phyloP scores from a whole-genome alignment of 768 basidiomycete genomes.

The Mycena leptocephala region DNA sequence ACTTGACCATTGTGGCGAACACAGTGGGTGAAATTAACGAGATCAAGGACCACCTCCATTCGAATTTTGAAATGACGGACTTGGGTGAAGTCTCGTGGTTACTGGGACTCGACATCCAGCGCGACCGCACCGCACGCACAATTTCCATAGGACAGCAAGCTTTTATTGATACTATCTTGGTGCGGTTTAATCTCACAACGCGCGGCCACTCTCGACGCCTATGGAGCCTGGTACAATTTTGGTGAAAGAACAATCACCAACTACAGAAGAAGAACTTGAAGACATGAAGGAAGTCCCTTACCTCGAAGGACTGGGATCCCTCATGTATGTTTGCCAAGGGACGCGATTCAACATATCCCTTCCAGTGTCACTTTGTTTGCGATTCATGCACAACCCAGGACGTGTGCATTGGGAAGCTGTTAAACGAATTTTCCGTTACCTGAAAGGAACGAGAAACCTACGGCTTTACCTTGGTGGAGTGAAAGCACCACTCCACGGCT shows the following conservation, averaged over 20 bases:
- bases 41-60: neutral
- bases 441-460: constrained; percentile 29
- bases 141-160: constrained; percentile 35
- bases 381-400: constrained; percentile 32
- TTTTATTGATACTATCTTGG: constrained; percentile 49
- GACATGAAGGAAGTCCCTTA: neutral
- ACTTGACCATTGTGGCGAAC: neutral
- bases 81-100: constrained; percentile 42
- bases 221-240: constrained; percentile 42
- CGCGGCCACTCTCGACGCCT: constrained; percentile 44
- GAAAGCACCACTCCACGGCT: constrained; percentile 2
- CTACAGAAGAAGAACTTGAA: neutral
- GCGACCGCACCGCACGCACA: constrained; percentile 29
- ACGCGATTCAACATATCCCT: constrained; percentile 28
- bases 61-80: constrained; percentile 46
- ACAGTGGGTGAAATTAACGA: neutral
- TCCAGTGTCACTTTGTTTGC: constrained; percentile 24
- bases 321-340: constrained; percentile 5
- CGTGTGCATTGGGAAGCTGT: constrained; percentile 33
- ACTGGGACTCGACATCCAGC: constrained; percentile 33
- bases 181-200: constrained; percentile 42
- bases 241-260: neutral
- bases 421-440: constrained; percentile 37
- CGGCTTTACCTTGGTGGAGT: neutral
- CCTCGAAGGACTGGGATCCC: neutral